A percentile compares a stretch with the other conserved stretches of the same genome.
These are phyloP conservation scores for Leccinum solheimii DNA, from an alignment of 1,284 basidiomycete species.

Conservation along the genomic window DNA sequence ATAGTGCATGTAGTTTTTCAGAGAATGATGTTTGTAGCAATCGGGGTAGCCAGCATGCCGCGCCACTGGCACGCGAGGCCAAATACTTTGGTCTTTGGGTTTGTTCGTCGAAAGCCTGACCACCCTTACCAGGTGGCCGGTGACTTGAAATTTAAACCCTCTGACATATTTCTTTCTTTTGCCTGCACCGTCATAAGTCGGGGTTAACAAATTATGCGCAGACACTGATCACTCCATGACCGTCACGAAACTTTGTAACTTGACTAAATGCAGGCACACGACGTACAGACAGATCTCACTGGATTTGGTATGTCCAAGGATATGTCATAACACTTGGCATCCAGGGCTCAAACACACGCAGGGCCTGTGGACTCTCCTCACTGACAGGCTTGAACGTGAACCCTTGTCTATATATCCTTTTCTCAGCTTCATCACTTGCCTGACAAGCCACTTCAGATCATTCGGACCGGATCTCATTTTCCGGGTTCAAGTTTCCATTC, in stretches of 20 bases:
- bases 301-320: neutral
- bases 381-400: slow-evolving; percentile 36
- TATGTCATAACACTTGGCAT: slow-evolving; percentile 41
- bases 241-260: neutral
- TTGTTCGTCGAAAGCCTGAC: neutral
- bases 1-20: neutral
- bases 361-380: slow-evolving; percentile 55
- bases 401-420: slow-evolving; percentile 36
- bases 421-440: slow-evolving; percentile 14
- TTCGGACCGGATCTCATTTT: slow-evolving; percentile 54
- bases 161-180: neutral
- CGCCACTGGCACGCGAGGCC: neutral
- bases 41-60: neutral
- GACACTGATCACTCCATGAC: neutral
- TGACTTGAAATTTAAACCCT: neutral
- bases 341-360: slow-evolving; percentile 61
- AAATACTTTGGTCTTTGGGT: neutral
- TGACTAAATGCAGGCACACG: neutral
- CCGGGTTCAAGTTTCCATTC: slow-evolving; percentile 67
- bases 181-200: neutral
- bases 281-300: neutral
- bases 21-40: neutral
- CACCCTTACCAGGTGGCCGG: neutral
- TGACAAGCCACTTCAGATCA: slow-evolving; percentile 53
- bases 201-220: neutral